Evolutionary conservation across 108 stramenopile species (phyloP).

Genomic region (Mediolabrus comicus): DNA sequence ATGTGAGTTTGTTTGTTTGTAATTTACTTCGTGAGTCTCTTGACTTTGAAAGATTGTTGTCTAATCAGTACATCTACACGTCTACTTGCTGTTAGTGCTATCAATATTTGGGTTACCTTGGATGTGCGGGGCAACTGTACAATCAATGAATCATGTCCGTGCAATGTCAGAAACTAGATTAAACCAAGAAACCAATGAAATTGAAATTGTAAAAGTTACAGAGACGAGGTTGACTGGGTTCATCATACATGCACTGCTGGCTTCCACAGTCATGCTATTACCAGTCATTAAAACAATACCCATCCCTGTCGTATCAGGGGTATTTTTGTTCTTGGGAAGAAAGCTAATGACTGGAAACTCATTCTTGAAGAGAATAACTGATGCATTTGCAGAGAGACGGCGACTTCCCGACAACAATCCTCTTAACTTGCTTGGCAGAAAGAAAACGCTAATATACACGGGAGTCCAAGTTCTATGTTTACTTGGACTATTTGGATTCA

Average conservation of each 20-base stretch:
- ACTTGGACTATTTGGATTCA: conserved; percentile 87
- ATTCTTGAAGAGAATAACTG: conserved; percentile 69
- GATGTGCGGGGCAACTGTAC: conserved; percentile 98
- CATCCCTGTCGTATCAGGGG: conserved; percentile 92
- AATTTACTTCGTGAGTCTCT: conserved; percentile 2
- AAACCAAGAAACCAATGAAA: conserved; percentile 72
- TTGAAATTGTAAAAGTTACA: conserved; percentile 72
- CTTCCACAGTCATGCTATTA: conserved; percentile 71
- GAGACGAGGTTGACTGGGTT: conserved; percentile 94
- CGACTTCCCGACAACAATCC: conserved; percentile 69
- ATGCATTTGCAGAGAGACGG: conserved; percentile 64
- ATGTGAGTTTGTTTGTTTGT: conserved; percentile 35
- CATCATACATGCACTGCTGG: conserved; percentile 86
- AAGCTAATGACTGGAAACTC: conserved; percentile 86
- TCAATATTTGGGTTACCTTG: conserved; percentile 93
- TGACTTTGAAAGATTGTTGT: background rate
- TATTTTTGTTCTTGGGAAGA: conserved; percentile 93
- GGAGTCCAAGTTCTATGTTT: conserved; percentile 67
- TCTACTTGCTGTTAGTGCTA: conserved; percentile 31
- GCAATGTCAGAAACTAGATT: conserved; percentile 82
- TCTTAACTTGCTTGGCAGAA: conserved; percentile 68
- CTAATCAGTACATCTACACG: background rate
- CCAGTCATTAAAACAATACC: conserved; percentile 84
- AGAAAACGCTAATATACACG: conserved; percentile 73
- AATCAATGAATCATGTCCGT: conserved; percentile 90